These are phyloP conservation scores for Trypanosoma boissoni DNA, from an alignment of 208 protist species.

Conservation along the genomic window DNA sequence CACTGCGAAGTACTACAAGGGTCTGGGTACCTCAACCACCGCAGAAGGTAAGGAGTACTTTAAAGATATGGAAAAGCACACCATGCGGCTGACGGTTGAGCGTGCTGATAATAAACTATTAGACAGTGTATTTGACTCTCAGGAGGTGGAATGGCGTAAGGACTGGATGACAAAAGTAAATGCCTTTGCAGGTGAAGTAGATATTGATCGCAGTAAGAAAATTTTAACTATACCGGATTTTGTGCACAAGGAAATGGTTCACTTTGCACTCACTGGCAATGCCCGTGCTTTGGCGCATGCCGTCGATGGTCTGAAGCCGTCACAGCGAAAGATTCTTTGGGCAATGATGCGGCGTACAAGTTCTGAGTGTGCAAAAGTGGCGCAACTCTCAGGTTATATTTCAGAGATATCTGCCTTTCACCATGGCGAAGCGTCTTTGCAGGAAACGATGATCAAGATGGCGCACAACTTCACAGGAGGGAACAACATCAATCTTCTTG, in stretches of 20 bases:
- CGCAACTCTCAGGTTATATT: conserved; percentile 98
- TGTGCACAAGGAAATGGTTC: conserved; percentile 99
- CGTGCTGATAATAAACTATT: conserved; percentile 92
- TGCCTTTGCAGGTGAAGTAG: conserved; percentile 80
- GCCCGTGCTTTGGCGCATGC: conserved; percentile 82
- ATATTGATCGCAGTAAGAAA: conserved; percentile 88
- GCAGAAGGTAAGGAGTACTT: conserved; percentile 99
- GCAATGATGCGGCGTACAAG: conserved; percentile 87
- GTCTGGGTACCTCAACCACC: conserved; percentile 96
- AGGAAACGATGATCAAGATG: conserved; percentile 98
- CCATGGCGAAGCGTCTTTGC: conserved; percentile 98
- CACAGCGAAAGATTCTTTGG: conserved; percentile 99
- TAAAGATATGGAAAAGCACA: conserved; percentile 93
- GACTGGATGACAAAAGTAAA: conserved; percentile 96
- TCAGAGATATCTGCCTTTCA: conserved; percentile 98
- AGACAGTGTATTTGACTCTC: conserved; percentile 98
- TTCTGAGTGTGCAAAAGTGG: conserved; percentile 97
- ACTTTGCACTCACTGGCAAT: conserved; percentile 96
- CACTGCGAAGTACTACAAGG: conserved; percentile 99
- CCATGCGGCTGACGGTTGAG: conserved; percentile 92
- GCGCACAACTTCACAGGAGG: conserved; percentile 98
- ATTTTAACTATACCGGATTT: conserved; percentile 94
- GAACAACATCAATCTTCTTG: conserved; percentile 99
- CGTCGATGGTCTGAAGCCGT: conserved; percentile 99
- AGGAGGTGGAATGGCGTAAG: conserved; percentile 97